These are phyloP conservation scores for Dendrocalamus sinicus DNA, from an alignment of 176 grass and related monocot species.

Conservation along the genomic window DNA sequence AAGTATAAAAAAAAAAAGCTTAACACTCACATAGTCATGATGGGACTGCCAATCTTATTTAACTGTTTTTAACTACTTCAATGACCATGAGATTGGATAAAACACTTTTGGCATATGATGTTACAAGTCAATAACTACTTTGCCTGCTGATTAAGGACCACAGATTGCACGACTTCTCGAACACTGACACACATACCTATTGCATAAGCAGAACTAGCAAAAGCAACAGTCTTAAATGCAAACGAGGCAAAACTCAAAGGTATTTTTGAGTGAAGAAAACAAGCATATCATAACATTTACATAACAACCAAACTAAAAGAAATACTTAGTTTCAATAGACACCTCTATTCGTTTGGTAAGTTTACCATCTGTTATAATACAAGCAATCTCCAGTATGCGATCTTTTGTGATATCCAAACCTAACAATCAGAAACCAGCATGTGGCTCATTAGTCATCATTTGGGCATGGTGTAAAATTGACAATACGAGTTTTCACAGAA, in stretches of 20 bases:
- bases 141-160: background rate
- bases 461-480: conserved; percentile 9
- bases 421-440: conserved; percentile 38
- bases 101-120: background rate
- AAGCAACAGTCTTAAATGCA: background rate
- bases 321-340: conserved; percentile 17
- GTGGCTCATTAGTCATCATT: conserved; percentile 8
- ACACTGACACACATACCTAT: background rate
- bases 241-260: conserved; percentile 23
- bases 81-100: background rate
- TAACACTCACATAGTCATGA: background rate
- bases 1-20: background rate
- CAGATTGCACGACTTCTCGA: background rate
- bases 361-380: conserved; percentile 80
- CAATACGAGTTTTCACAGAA: background rate
- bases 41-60: conserved; percentile 14
- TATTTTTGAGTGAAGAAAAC: background rate
- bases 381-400: conserved; percentile 85
- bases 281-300: conserved; percentile 2
- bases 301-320: conserved; percentile 4
- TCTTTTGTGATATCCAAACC: conserved; percentile 79
- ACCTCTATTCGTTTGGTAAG: conserved; percentile 76
- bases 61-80: conserved; percentile 18
- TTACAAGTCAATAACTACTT: background rate
- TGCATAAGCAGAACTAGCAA: background rate